Base-by-base conservation (phyloP, 75 land plant genomes). In the Isoetes taiwanensis region DNA sequence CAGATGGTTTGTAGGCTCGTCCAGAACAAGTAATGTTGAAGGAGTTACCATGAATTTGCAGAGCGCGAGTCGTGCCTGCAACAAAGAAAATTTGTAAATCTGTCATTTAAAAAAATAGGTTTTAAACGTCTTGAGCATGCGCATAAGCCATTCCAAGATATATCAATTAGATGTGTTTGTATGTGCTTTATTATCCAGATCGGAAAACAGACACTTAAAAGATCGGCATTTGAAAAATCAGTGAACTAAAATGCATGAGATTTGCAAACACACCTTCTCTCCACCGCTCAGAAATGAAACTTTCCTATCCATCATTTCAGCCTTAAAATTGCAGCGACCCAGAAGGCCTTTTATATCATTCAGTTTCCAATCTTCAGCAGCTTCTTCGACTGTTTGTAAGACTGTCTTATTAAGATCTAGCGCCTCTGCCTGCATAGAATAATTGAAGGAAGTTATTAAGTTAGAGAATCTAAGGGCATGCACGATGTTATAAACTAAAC, bases 21-120 rank as follows among this genome's bases (percentile, higher is more conserved):
- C 97, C 68, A 91, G 66, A 28, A 91, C 79, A 0, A 91, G 72
- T 54, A 91, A 54, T 21, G 95, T 91, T 34, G 97, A 91, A 31
- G 97, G 97, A 26, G 70, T 91, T 23, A 91, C 97, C 95, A 86
- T 91, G 65, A 91, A 91, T 50, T 80, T 91, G 63, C 97, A 91
- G 32, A 91, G 81, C 30, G 97, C 84, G 53, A 91, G 73, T 5
- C 97, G 81, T 54, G 93, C 93, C 96, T 89, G 66, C 38, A 32
- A 28, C 6, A 46, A 9, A 46, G 16, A 6, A 6, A 14, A 17
- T 6, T 16, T 5, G 50, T 4, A 46, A 17, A 46, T n/a, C n/a
- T n/a, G n/a, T n/a, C n/a, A n/a, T n/a, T n/a, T n/a, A n/a, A n/a
- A n/a, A n/a, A n/a, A n/a, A n/a, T n/a, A n/a, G n/a, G n/a, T n/a